Evolutionary conservation across 345 rosid genomes (phyloP).

Genomic region (Rhizophora mangle): DNA sequence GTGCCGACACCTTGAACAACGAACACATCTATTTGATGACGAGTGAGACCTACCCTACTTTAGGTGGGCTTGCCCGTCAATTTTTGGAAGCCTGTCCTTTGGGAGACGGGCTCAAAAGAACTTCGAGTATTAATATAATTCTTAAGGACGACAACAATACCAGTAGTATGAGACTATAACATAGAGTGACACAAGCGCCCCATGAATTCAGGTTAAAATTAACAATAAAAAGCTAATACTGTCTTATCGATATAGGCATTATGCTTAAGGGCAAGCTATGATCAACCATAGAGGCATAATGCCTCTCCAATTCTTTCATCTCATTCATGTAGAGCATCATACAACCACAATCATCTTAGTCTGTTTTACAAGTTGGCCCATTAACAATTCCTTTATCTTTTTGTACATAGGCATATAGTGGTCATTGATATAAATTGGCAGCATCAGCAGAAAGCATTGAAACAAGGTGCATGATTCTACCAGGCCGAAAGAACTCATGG

Average conservation of each 20-base stretch:
- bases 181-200: no score
- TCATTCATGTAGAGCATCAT: constrained; percentile 13
- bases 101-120: constrained; percentile 29
- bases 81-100: constrained; percentile 66
- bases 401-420: no score
- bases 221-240: no score
- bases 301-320: not conserved
- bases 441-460: constrained; percentile 30
- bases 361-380: constrained; percentile 46
- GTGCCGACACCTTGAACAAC: constrained; percentile 62
- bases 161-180: no score
- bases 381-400: constrained; percentile 59
- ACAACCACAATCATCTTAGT: constrained; percentile 27
- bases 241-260: no score
- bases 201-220: no score
- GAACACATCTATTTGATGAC: constrained; percentile 33
- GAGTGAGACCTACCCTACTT: constrained; percentile 64
- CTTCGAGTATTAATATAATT: no score
- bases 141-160: no score
- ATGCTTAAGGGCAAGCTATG: no score
- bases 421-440: constrained; percentile 36
- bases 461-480: constrained; percentile 77
- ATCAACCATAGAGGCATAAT: no score
- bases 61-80: constrained; percentile 63
- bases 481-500: constrained; percentile 76